phyloP scores from a whole-genome alignment of 305 asterid species.

The Ilex paraguariensis region DNA sequence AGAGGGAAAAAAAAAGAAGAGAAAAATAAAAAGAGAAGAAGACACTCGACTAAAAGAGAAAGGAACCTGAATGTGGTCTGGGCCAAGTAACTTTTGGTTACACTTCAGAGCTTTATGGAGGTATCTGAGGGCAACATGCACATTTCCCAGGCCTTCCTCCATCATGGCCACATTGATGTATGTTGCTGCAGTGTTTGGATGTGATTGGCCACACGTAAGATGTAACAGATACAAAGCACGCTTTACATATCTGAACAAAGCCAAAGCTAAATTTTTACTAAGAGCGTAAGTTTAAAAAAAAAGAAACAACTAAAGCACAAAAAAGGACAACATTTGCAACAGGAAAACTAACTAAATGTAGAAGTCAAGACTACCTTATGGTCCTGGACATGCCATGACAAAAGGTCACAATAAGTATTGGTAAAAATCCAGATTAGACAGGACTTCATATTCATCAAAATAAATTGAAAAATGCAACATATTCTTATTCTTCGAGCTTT shows the following conservation, averaged over 20 bases:
- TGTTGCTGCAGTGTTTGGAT: constrained; percentile 99
- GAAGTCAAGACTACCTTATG: no score
- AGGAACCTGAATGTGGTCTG: constrained; percentile 96
- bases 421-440: no score
- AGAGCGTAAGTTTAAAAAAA: constrained; percentile 2
- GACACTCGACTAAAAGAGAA: constrained; percentile 15
- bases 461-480: no score
- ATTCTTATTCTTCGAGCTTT: no score
- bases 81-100: constrained; percentile 98
- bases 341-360: no score
- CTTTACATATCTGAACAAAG: constrained; percentile 71
- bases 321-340: not conserved
- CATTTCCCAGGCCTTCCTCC: constrained; percentile 99
- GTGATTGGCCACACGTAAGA: constrained; percentile 98
- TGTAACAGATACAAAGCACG: constrained; percentile 92
- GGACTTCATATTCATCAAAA: no score
- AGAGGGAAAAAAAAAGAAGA: not conserved
- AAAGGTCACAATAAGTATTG: no score
- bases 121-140: constrained; percentile 95
- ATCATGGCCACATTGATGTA: constrained; percentile 99
- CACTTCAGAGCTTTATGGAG: constrained; percentile 99
- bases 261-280: constrained; percentile 15
- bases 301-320: not conserved
- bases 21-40: not conserved
- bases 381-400: no score